These are phyloP conservation scores for Backusella liffmaniae DNA, from an alignment of 192 early-diverging fungal species.

Conservation along the genomic window DNA sequence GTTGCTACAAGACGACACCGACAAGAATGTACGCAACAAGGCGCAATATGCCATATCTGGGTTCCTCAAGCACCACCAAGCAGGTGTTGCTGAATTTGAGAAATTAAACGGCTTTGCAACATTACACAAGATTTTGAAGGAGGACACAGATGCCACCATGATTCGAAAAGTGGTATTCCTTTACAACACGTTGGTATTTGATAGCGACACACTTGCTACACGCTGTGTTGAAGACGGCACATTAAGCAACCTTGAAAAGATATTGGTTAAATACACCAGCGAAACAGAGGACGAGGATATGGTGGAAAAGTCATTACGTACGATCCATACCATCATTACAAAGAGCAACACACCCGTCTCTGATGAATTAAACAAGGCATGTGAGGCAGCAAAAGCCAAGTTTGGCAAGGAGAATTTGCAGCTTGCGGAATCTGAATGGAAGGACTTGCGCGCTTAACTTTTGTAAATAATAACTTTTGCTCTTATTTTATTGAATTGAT, in stretches of 20 bases:
- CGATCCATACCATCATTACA: constrained; percentile 21
- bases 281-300: constrained; percentile 44
- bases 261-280: constrained; percentile 42
- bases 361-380: constrained; percentile 17
- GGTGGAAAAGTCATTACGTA: constrained; percentile 42
- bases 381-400: constrained; percentile 12
- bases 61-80: constrained; percentile 55
- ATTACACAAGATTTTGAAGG: constrained; percentile 46
- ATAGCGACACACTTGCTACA: constrained; percentile 46
- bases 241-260: constrained; percentile 39
- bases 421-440: constrained; percentile 28
- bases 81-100: constrained; percentile 59
- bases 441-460: background rate
- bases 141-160: constrained; percentile 39
- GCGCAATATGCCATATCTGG: constrained; percentile 72
- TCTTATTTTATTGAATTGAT: background rate
- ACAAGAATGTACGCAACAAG: constrained; percentile 56
- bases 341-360: constrained; percentile 1
- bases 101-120: constrained; percentile 41
- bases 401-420: constrained; percentile 31
- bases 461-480: background rate
- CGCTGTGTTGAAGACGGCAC: constrained; percentile 47
- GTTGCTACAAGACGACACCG: constrained; percentile 42
- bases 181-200: constrained; percentile 60
- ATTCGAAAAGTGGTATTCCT: constrained; percentile 62